phyloP scores from a whole-genome alignment of 1,139 yeast genomes.

The Magnusiomyces sp. region DNA sequence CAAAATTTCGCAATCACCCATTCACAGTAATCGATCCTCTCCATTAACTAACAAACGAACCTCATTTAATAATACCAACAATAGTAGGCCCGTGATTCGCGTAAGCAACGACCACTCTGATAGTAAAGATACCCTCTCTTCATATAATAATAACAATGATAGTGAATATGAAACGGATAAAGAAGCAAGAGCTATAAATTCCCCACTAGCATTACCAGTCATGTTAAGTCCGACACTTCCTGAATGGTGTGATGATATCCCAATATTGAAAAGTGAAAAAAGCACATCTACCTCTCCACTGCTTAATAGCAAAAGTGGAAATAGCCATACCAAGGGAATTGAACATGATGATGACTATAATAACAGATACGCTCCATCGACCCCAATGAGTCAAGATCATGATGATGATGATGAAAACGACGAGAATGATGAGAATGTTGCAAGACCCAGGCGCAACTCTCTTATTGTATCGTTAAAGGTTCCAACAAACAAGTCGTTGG shows the following conservation, averaged over 20 bases:
- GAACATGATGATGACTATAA: too few relatives aligned
- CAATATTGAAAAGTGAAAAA: background rate
- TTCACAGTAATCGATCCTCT: too few relatives aligned
- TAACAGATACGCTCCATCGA: too few relatives aligned
- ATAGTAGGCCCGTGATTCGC: too few relatives aligned
- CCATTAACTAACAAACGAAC: too few relatives aligned
- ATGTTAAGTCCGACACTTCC: conserved; percentile 33
- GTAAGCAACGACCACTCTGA: too few relatives aligned
- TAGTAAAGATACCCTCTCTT: too few relatives aligned
- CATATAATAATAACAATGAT: background rate
- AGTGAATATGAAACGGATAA: background rate
- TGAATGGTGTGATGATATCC: conserved; percentile 23
- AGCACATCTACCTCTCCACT: background rate
- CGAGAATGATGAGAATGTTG: background rate
- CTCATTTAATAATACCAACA: too few relatives aligned
- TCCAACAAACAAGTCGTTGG: background rate
- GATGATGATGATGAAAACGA: background rate
- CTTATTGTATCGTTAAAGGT: conserved; percentile 3
- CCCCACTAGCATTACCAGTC: conserved; percentile 30
- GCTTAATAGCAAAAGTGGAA: too few relatives aligned
- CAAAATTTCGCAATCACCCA: too few relatives aligned
- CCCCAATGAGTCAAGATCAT: background rate
- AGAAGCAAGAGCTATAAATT: conserved; percentile 3
- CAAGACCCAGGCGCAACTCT: background rate
- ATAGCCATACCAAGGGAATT: too few relatives aligned